phyloP scores from a whole-genome alignment of 768 basidiomycete species.

The Suillus americanus region DNA sequence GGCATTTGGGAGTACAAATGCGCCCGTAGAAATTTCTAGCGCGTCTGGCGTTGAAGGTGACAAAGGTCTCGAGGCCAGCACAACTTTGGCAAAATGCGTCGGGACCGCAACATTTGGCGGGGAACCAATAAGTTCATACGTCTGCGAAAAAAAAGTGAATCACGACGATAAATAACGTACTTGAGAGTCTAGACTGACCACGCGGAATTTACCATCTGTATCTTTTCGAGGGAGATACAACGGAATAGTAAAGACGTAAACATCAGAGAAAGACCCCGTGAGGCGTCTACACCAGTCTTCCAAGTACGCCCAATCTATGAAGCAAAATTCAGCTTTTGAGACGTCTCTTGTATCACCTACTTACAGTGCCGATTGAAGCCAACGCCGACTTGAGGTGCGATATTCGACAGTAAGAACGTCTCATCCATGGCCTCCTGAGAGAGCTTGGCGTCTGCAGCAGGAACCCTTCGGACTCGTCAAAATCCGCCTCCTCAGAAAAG shows the following conservation, averaged over 20 bases:
- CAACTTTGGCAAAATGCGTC: constrained; percentile 97
- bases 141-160: constrained; percentile 41
- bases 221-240: constrained; percentile 90
- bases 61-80: constrained; percentile 72
- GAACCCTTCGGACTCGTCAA: constrained; percentile 58
- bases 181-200: constrained; percentile 55
- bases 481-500: not conserved
- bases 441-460: constrained; percentile 92
- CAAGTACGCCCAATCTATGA: constrained; percentile 90
- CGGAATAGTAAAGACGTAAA: constrained; percentile 97
- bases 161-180: not conserved
- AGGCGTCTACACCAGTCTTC: constrained; percentile 94
- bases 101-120: constrained; percentile 92
- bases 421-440: constrained; percentile 96
- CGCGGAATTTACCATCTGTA: constrained; percentile 91
- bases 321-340: not conserved
- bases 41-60: constrained; percentile 71
- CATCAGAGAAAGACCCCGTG: constrained; percentile 86
- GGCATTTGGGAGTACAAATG: constrained; percentile 96
- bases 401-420: constrained; percentile 92
- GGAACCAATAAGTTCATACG: constrained; percentile 91
- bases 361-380: constrained; percentile 97
- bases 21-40: constrained; percentile 82
- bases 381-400: constrained; percentile 96
- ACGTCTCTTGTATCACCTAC: constrained; percentile 21